Conservation (phyloP, 208 protist genomes). For the Phytomonas sp. region DNA sequence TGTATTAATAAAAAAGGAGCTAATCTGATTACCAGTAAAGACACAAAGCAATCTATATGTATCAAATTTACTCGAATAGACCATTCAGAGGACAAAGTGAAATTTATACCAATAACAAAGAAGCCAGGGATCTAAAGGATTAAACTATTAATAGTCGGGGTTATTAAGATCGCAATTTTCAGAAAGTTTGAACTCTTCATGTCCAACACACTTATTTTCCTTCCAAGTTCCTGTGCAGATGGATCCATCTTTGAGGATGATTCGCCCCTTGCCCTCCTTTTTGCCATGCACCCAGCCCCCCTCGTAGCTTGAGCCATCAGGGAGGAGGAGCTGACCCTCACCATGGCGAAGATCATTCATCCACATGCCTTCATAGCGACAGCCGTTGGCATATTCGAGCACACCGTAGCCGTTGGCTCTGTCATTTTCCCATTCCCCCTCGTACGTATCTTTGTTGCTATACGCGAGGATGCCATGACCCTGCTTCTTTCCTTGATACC, state of each 20-base stretch:
- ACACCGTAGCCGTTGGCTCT: constrained; percentile 77
- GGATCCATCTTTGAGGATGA: constrained; percentile 88
- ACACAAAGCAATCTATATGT: background rate
- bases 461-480: constrained; percentile 84
- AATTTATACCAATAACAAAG: background rate
- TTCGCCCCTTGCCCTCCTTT: constrained; percentile 85
- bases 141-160: constrained; percentile 70
- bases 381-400: constrained; percentile 85
- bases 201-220: constrained; percentile 77
- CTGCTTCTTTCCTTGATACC: constrained; percentile 87
- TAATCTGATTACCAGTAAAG: background rate
- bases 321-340: constrained; percentile 65
- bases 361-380: constrained; percentile 87
- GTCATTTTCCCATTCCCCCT: constrained; percentile 86
- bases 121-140: background rate
- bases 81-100: background rate
- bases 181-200: constrained; percentile 84
- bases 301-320: constrained; percentile 85
- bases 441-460: constrained; percentile 89
- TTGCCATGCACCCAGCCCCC: constrained; percentile 75
- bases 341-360: constrained; percentile 79
- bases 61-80: too few species aligned
- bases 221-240: constrained; percentile 85
- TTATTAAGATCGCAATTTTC: constrained; percentile 87
- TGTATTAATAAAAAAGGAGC: background rate